phyloP scores from a whole-genome alignment of 495 filamentous ascomycete genomes.

The Beverwykella pulmonaria region DNA sequence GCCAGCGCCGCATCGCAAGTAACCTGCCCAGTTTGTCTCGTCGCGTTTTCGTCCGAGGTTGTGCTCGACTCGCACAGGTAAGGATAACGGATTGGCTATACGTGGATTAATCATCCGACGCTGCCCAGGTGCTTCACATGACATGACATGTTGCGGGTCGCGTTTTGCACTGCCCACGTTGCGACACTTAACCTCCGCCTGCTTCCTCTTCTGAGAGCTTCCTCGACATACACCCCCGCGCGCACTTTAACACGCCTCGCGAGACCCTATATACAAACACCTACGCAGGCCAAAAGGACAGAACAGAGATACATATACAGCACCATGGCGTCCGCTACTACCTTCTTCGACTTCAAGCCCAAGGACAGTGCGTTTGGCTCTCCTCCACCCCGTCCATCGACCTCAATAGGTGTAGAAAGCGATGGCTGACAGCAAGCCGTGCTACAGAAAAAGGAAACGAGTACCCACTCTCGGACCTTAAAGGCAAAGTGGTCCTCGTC shows the following conservation, averaged over 20 bases:
- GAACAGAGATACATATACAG: neutral
- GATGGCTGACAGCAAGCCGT: too few relatives aligned
- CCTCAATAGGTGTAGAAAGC: too few relatives aligned
- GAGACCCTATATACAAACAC: neutral
- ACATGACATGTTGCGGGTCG: neutral
- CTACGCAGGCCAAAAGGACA: neutral
- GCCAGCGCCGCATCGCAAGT: neutral
- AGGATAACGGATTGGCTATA: neutral
- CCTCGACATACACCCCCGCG: too few relatives aligned
- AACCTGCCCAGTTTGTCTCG: neutral
- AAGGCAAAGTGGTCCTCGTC: constrained; percentile 89
- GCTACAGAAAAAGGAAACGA: constrained; percentile 70
- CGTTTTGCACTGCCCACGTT: constrained; percentile 3
- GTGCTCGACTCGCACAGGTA: neutral
- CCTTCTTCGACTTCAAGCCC: constrained; percentile 89
- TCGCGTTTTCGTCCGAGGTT: neutral
- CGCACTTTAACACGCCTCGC: neutral
- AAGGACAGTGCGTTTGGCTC: constrained; percentile 48
- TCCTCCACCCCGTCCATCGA: constrained; percentile 14
- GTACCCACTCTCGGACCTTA: constrained; percentile 67
- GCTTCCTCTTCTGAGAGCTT: too few relatives aligned
- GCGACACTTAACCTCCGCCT: too few relatives aligned
- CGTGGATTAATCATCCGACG: too few relatives aligned
- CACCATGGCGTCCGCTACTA: constrained; percentile 85
- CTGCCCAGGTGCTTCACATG: constrained; percentile 1